Percentiles rank a stretch among this genome's conserved stretches.
Conservation (phyloP, 441 rosid species). For the Erysimum pusillum region DNA sequence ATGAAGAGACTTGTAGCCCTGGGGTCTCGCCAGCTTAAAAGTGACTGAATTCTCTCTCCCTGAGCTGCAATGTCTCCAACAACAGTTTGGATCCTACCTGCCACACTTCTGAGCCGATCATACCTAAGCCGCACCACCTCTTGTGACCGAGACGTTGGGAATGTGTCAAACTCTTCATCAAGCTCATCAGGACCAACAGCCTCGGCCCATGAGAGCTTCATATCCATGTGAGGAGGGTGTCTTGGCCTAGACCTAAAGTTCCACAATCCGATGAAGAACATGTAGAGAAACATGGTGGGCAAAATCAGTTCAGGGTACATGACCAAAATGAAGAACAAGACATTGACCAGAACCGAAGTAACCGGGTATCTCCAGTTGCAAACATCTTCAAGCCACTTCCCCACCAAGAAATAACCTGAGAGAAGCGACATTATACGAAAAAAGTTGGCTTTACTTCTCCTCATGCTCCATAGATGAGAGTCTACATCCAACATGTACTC, state of each 20-base stretch:
- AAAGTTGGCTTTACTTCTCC: conserved; percentile 79
- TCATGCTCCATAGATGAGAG: conserved; percentile 79
- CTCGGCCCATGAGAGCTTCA: conserved; percentile 74
- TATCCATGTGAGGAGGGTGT: conserved; percentile 75
- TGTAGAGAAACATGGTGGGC: conserved; percentile 64
- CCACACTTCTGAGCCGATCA: conserved; percentile 67
- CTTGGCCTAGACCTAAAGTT: conserved; percentile 63
- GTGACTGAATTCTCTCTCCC: conserved; percentile 73
- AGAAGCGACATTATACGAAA: conserved; percentile 65
- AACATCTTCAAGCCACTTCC: conserved; percentile 61
- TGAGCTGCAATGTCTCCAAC: conserved; percentile 75
- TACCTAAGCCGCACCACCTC: conserved; percentile 64
- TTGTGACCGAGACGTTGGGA: conserved; percentile 60
- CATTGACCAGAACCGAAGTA: conserved; percentile 63
- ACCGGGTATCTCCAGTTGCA: conserved; percentile 66
- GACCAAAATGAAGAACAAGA: conserved; percentile 61
- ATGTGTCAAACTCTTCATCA: conserved; percentile 73
- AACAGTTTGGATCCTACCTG: conserved; percentile 71
- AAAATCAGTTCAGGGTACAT: conserved; percentile 68
- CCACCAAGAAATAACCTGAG: conserved; percentile 53
- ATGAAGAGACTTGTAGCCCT: conserved; percentile 71
- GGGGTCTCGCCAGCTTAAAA: conserved; percentile 71
- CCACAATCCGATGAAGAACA: conserved; percentile 71
- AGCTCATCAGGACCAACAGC: conserved; percentile 66
- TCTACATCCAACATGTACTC: conserved; percentile 78